These are phyloP conservation scores for Phylloporus rhodoxanthus DNA, from an alignment of 768 basidiomycete genomes.

Conservation along the genomic window DNA sequence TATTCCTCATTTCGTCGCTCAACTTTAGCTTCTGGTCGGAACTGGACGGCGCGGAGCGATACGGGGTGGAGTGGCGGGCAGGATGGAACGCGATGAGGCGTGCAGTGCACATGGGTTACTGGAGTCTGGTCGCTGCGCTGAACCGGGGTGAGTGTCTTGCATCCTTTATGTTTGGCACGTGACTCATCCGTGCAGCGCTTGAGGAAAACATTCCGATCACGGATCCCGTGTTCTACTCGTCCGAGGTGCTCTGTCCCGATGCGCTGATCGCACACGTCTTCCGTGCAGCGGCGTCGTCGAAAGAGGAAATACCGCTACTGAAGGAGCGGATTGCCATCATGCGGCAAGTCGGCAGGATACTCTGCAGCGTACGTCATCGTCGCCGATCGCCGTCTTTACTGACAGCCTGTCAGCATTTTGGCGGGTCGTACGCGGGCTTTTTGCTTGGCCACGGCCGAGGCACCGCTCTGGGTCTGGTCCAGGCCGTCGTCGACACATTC, in stretches of 20 bases:
- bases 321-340: slow-evolving; percentile 68
- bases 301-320: slow-evolving; percentile 66
- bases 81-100: slow-evolving; percentile 54
- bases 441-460: slow-evolving; percentile 50
- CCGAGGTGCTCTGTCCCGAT: slow-evolving; percentile 65
- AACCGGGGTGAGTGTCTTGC: slow-evolving; percentile 54
- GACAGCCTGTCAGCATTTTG: slow-evolving; percentile 48
- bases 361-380: slow-evolving; percentile 53
- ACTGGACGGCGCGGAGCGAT: slow-evolving; percentile 56
- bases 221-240: slow-evolving; percentile 73
- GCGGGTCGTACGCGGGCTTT: slow-evolving; percentile 66
- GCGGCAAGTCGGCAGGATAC: slow-evolving; percentile 68
- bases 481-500: slow-evolving; percentile 63
- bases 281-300: slow-evolving; percentile 48
- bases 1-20: slow-evolving; percentile 79
- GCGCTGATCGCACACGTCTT: slow-evolving; percentile 64
- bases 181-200: slow-evolving; percentile 47
- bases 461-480: slow-evolving; percentile 68
- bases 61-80: slow-evolving; percentile 71
- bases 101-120: slow-evolving; percentile 73
- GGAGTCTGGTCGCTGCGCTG: slow-evolving; percentile 80
- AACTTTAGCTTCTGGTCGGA: slow-evolving; percentile 92
- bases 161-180: not conserved
- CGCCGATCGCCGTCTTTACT: slow-evolving; percentile 7
- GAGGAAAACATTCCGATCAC: slow-evolving; percentile 75